Conservation (phyloP, 345 rosid species). For the Pugionium cornutum region DNA sequence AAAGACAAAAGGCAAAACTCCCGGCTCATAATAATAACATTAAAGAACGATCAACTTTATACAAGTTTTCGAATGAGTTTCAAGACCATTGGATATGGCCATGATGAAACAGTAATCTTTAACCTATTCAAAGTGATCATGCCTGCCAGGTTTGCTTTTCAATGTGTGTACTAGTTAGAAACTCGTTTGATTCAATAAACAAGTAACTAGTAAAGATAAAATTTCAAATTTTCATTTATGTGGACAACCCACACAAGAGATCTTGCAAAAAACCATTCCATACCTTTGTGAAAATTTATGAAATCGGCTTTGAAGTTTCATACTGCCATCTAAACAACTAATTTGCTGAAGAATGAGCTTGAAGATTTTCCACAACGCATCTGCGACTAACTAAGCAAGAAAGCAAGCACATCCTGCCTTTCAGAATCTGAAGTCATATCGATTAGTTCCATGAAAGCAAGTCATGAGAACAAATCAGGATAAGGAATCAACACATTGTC, state of each 20-base stretch:
- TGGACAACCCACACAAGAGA: background rate
- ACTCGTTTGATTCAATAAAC: constrained; percentile 9
- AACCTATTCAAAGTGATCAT: background rate
- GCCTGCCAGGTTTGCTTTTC: background rate
- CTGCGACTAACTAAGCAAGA: constrained; percentile 3
- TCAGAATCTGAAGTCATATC: constrained; percentile 9
- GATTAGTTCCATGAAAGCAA: constrained; percentile 16
- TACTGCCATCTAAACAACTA: constrained; percentile 8
- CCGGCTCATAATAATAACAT: background rate
- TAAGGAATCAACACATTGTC: constrained; percentile 7
- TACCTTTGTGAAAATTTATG: constrained; percentile 7
- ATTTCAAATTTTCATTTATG: background rate
- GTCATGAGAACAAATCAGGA: constrained; percentile 19
- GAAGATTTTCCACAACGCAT: constrained; percentile 10
- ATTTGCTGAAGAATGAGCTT: constrained; percentile 13
- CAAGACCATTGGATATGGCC: background rate
- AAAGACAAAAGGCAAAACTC: background rate
- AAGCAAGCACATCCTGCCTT: background rate
- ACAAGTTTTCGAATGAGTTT: background rate
- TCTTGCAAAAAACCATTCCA: constrained; percentile 5
- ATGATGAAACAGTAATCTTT: background rate
- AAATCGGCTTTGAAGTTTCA: constrained; percentile 1
- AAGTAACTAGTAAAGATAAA: background rate
- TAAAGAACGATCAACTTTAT: too few relatives aligned
- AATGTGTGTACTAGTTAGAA: background rate